Conservation (phyloP, 2,329 filamentous ascomycete genomes). For the Trichoderma atroviride region DNA sequence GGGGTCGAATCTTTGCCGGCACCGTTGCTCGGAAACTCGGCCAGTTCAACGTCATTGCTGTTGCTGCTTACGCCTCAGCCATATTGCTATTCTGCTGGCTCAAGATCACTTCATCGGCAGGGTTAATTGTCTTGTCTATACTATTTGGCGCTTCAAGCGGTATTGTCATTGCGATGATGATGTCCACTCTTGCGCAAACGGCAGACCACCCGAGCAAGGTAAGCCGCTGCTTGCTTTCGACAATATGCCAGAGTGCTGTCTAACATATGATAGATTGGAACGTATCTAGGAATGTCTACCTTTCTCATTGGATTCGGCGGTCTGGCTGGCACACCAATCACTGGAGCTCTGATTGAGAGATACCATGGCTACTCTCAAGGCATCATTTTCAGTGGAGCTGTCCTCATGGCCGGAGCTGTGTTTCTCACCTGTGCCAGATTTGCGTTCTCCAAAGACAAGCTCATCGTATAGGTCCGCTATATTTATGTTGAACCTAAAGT, state of each 20-base stretch:
- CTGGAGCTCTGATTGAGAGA: constrained; percentile 4
- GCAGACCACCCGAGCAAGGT: constrained; percentile 16
- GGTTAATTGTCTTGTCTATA: not conserved
- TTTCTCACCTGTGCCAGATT: not conserved
- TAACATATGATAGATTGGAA: constrained; percentile 10
- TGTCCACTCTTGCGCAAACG: not conserved
- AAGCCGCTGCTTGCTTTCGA: not conserved
- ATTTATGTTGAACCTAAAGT: not conserved
- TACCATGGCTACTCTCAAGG: constrained; percentile 4
- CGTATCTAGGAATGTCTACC: constrained; percentile 5
- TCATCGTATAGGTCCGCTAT: not conserved
- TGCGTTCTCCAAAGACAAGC: not conserved
- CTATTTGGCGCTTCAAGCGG: constrained; percentile 13
- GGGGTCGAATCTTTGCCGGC: constrained; percentile 15
- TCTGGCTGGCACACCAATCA: constrained; percentile 3
- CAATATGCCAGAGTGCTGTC: not conserved
- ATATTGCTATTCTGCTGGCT: constrained; percentile 16
- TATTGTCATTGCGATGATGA: constrained; percentile 9
- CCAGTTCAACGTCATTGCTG: constrained; percentile 10
- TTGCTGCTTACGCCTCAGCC: not conserved
- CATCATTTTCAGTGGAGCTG: constrained; percentile 10
- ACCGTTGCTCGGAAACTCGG: constrained; percentile 1
- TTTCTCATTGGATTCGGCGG: constrained; percentile 9
- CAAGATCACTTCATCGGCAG: not conserved
- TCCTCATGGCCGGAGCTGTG: not conserved